A percentile compares a stretch with the other conserved stretches of the same genome.
These are phyloP conservation scores for Boletus tomentosulus DNA, from an alignment of 768 basidiomycete genomes.

Conservation along the genomic window DNA sequence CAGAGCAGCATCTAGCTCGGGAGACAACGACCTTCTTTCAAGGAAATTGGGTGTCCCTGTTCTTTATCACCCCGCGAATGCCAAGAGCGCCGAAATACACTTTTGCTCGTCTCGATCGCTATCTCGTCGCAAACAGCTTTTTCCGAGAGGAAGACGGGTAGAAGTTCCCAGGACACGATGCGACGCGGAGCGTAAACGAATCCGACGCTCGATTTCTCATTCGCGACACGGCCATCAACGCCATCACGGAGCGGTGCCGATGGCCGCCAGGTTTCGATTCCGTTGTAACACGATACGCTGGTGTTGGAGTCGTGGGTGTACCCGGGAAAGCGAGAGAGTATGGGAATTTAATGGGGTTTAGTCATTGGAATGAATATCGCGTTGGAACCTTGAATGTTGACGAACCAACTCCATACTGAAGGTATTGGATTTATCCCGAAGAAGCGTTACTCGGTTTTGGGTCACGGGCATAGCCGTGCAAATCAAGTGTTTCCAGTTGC, in stretches of 20 bases:
- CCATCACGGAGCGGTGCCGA: not conserved
- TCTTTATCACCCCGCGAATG: constrained; percentile 34
- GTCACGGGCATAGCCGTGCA: not conserved
- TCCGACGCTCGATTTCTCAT: not conserved
- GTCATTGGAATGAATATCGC: not conserved
- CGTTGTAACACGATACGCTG: not conserved
- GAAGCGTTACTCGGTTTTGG: not conserved
- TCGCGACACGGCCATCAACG: constrained; percentile 5
- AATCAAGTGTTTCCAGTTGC: not conserved
- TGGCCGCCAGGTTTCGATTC: not conserved
- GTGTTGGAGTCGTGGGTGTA: not conserved
- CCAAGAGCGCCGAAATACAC: constrained; percentile 78
- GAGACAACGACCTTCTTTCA: not conserved
- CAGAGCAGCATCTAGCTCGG: not conserved
- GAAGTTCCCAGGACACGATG: not conserved
- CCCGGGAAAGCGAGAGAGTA: not conserved
- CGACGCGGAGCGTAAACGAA: not conserved
- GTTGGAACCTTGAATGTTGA: not conserved
- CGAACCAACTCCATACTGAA: too few species aligned
- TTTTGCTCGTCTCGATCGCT: constrained; percentile 65
- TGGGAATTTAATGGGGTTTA: not conserved
- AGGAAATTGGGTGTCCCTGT: not conserved
- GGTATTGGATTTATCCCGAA: not conserved
- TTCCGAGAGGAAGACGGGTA: constrained; percentile 3
- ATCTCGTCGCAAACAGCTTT: not conserved